These are phyloP conservation scores for Tilletia walkeri DNA, from an alignment of 1,284 basidiomycete genomes.

Conservation along the genomic window DNA sequence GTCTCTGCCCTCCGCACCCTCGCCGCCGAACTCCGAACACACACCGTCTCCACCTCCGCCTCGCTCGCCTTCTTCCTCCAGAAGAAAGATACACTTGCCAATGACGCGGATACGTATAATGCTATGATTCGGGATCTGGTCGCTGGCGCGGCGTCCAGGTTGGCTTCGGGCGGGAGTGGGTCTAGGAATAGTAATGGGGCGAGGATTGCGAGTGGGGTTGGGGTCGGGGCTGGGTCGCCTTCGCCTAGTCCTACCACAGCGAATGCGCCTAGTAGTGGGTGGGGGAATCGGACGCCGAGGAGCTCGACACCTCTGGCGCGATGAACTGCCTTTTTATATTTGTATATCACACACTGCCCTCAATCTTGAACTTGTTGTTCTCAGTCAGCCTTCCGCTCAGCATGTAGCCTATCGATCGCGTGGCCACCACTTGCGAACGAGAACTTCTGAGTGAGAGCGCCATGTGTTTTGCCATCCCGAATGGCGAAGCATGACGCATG, in stretches of 20 bases:
- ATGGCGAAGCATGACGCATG: no score
- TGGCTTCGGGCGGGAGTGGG: slow-evolving; percentile 10
- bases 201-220: neutral
- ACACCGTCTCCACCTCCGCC: slow-evolving; percentile 8
- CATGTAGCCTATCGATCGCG: no score
- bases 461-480: no score
- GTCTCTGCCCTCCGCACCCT: neutral
- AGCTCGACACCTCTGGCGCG: slow-evolving; percentile 13
- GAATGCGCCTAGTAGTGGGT: neutral
- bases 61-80: slow-evolving; percentile 11
- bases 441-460: no score
- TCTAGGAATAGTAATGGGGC: neutral
- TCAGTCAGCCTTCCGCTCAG: no score
- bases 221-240: neutral
- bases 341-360: no score
- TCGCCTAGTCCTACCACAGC: neutral
- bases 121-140: slow-evolving; percentile 19
- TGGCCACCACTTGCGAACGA: no score
- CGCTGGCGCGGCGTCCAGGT: slow-evolving; percentile 1
- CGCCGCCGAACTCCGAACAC: neutral
- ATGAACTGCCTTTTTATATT: neutral
- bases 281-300: neutral
- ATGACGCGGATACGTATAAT: slow-evolving; percentile 18
- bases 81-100: slow-evolving; percentile 1
- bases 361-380: no score